Percentiles rank a stretch among this genome's conserved stretches.
These are phyloP conservation scores for Komagataea norvegica DNA, from an alignment of 1,139 yeast species.

Conservation along the genomic window DNA sequence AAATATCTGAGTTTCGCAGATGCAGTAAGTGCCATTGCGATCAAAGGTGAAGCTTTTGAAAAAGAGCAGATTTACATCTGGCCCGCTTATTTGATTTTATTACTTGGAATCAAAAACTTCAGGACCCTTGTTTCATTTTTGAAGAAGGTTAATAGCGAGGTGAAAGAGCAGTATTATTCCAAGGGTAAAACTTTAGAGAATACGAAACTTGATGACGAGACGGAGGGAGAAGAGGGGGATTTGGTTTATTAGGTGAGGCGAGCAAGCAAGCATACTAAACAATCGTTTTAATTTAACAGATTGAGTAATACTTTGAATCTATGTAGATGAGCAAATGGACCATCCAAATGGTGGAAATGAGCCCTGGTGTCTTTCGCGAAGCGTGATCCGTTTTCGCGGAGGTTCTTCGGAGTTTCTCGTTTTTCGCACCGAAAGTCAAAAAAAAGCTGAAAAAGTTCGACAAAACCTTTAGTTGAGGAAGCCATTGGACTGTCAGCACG, in stretches of 20 bases:
- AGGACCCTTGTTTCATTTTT: conserved; percentile 1
- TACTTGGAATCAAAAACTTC: background rate
- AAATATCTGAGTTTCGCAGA: conserved; percentile 10
- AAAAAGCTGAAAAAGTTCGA: background rate
- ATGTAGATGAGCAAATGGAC: no score
- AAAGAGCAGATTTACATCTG: conserved; percentile 5
- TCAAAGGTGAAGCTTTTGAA: conserved; percentile 8
- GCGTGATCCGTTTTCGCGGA: no score
- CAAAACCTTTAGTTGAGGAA: no score
- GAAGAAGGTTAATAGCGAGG: conserved; percentile 37
- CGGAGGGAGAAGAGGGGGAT: background rate
- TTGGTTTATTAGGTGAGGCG: no score
- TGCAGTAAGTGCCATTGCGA: conserved; percentile 7
- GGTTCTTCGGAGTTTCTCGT: no score
- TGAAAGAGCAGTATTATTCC: conserved; percentile 57
- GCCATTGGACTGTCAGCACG: no score
- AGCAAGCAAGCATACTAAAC: no score
- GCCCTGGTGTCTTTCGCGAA: no score
- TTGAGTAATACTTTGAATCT: no score
- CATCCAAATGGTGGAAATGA: no score
- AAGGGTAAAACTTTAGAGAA: conserved; percentile 61
- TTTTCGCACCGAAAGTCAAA: no score
- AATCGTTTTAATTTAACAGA: no score
- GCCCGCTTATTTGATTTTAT: conserved; percentile 9
- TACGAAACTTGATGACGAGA: conserved; percentile 31